Base-by-base conservation (phyloP, 768 basidiomycete species). In the Leucogyrophana mollusca region DNA sequence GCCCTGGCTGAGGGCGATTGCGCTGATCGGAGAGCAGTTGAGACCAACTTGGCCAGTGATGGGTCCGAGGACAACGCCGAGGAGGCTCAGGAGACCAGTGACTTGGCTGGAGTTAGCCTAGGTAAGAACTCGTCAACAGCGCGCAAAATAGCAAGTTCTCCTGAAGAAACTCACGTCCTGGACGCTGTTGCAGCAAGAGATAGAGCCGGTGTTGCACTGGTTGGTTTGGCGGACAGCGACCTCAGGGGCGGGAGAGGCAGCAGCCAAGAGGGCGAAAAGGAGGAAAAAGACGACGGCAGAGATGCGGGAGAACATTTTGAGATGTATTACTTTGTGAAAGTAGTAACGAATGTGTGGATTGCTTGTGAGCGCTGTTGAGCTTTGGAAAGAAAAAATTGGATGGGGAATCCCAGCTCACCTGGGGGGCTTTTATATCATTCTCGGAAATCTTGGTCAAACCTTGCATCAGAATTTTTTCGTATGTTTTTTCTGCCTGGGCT, bases 151-250 rank as follows among this genome's bases (percentile, higher is more conserved):
- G 27, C 6, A 30, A 30, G 13, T 6, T 7, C 27, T 7, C 7
- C 27, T 30, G 13, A 14, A 3, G 7, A n/a, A n/a, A 9, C 44
- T 13, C 13, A 62, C 55, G 23, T 38, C 10, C 53, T 58, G 56
- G 21, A 64, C 59, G 24, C 22, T 45, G 52, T 66, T 45, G 49
- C 66, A 68, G 53, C 66, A 66, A 36, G 63, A 59, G 32, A 61
- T 46, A 11, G 54, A 25, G 25, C 64, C 65, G 1, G 62, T 61
- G 57, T 56, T 59, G 58, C 66, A 68, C 39, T 56, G 48, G 4
- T 49, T 49, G 14, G 44, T 32, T 11, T 27, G 44, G 9, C 47
- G 47, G 11, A 43, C 44, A 22, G 34, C 46, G 18, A 48, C 9
- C 11, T 22, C 24, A 14, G 27, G 47, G 18, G 37, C 34, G 9